Evolutionary conservation across 2,329 filamentous ascomycete species (phyloP), one percentile per base, ranked within the genome.

Genomic region (Nemania abortiva): DNA sequence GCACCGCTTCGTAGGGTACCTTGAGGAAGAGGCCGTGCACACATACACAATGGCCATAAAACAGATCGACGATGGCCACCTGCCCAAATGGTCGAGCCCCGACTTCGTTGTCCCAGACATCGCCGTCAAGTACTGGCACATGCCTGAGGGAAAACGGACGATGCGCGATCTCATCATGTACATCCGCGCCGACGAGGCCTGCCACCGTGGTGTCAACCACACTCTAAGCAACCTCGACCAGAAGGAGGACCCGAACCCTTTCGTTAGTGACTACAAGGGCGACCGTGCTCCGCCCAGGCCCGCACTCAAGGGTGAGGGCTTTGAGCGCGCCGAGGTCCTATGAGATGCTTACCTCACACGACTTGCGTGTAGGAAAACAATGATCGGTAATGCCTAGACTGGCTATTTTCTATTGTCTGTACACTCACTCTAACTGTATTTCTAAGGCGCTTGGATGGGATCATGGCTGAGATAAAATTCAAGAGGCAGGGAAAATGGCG

Each of bases 11-110:
- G 95, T 98, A 62, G 96, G 95, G 1, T 98, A 98, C 76, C 89
- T 99, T 13, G 96, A 99, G 81, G 96, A 99, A 80, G 96, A 99
- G 81, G 96, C 96, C 9, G 95, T 98, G 1, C 88, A 97, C 77
- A 99, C 96, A 0, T 99, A 99, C 83, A 96, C 94, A 0, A 90
- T 94, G 58, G 93, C 94, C 69, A 92, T 98, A 75, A 85, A 90
- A 73, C 96, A 98, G 77, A 88, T 99, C 27, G 95, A 98, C 67
- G 86, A 87, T 2, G 95, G 95, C n/a, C 88, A 89, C 67, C 84
- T 98, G 15, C 94, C 95, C 0, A 89, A 89, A 74, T 99, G 96
- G 95, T 85, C 88, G 29, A 85, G 89, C 69, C 81, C 83, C 1
- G 87, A 90, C 7, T 90, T 97, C 76, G 75, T 86, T 62, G 93